Evolutionary conservation across 495 filamentous ascomycete genomes (phyloP).

Genomic region (Xylaria sp.): DNA sequence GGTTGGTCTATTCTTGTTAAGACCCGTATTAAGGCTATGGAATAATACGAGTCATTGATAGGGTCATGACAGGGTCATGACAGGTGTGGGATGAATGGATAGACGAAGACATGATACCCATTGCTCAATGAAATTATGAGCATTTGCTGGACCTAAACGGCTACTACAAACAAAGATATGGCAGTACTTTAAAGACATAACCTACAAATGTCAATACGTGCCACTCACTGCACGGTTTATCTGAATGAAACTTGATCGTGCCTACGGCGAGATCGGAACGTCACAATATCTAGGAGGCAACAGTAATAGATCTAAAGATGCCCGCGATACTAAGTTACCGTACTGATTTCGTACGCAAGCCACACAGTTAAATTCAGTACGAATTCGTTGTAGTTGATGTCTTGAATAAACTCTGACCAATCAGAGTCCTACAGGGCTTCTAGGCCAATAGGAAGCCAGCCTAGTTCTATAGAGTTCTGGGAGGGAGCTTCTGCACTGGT

Average conservation of each 20-base stretch:
- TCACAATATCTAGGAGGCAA: too few relatives aligned
- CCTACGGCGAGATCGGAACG: not conserved
- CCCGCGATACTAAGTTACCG: too few relatives aligned
- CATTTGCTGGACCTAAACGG: not conserved
- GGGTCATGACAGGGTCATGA: not conserved
- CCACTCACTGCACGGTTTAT: not conserved
- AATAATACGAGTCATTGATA: not conserved
- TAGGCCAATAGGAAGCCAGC: too few relatives aligned
- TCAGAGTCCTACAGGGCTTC: too few relatives aligned
- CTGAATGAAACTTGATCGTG: not conserved
- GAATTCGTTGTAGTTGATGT: too few relatives aligned
- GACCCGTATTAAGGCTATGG: not conserved
- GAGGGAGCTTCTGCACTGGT: too few relatives aligned
- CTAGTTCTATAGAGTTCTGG: too few relatives aligned
- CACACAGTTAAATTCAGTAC: too few relatives aligned
- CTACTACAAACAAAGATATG: not conserved
- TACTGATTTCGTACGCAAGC: too few relatives aligned
- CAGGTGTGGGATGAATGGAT: not conserved
- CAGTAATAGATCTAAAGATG: too few relatives aligned
- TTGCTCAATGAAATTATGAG: not conserved
- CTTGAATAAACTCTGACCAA: too few relatives aligned
- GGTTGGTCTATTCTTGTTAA: not conserved
- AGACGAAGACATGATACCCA: constrained; percentile 16
- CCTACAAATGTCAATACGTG: not conserved
- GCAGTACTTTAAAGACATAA: not conserved